phyloP scores from a whole-genome alignment of 345 rosid species.

The Eucalyptus cladocalyx region DNA sequence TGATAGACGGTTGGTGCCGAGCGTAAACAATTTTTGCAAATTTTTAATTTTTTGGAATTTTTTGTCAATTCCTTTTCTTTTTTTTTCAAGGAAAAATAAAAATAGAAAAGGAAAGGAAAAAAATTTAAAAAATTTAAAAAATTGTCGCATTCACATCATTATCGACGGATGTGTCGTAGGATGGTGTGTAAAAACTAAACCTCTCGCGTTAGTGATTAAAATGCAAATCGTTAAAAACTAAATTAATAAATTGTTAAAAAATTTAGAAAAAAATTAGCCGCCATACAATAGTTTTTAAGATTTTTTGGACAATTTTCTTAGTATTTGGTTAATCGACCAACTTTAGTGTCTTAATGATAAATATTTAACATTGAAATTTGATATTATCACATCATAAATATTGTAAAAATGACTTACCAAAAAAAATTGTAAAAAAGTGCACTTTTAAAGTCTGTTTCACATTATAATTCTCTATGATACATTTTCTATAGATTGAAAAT shows the following conservation, averaged over 20 bases:
- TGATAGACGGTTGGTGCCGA: too few relatives aligned
- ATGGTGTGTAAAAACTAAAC: rapidly evolving
- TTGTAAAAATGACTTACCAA: too few relatives aligned
- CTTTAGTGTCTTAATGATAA: background rate
- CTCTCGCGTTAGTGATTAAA: rapidly evolving
- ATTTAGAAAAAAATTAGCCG: rapidly evolving
- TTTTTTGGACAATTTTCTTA: background rate
- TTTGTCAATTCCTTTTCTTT: too few relatives aligned
- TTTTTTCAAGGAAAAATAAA: too few relatives aligned
- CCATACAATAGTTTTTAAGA: background rate
- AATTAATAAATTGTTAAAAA: too few relatives aligned
- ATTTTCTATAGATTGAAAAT: background rate
- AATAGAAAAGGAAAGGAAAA: too few relatives aligned
- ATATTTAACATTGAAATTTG: background rate
- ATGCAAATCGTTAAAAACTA: too few relatives aligned
- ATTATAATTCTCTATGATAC: background rate
- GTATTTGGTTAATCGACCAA: rapidly evolving
- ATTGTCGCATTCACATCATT: too few relatives aligned
- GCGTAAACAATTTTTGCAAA: too few relatives aligned
- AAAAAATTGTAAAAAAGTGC: too few relatives aligned
- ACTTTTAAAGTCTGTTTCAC: background rate
- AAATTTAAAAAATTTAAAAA: too few relatives aligned
- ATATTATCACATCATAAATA: background rate
- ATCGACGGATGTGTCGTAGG: rapidly evolving
- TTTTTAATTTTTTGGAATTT: too few relatives aligned